Evolutionary conservation across 106 monocot species (phyloP).

Genomic region (Dendrobium catenatum): DNA sequence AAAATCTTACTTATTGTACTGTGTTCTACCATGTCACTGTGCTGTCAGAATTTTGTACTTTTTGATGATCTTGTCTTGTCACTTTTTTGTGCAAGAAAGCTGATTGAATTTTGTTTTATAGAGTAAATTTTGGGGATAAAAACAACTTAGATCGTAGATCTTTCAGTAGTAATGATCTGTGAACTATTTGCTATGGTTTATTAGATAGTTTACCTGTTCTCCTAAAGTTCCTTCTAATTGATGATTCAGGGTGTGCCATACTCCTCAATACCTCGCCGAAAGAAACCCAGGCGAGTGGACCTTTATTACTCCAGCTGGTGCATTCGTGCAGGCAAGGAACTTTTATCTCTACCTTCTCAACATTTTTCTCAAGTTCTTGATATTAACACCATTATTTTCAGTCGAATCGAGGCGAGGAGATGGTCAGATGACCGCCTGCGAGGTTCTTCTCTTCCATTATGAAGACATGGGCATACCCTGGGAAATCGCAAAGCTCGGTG

Average conservation of each 20-base stretch:
- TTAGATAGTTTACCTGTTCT: too few relatives aligned
- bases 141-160: too few relatives aligned
- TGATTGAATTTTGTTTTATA: too few relatives aligned
- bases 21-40: too few relatives aligned
- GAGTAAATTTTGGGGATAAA: too few relatives aligned
- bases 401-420: constrained; percentile 69
- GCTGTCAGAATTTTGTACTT: too few relatives aligned
- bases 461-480: constrained; percentile 98
- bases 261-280: constrained; percentile 47
- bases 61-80: too few relatives aligned
- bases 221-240: too few relatives aligned
- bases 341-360: not conserved
- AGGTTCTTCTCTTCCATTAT: constrained; percentile 86
- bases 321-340: constrained; percentile 58
- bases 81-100: too few relatives aligned
- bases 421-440: constrained; percentile 67
- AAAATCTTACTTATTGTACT: too few relatives aligned
- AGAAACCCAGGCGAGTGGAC: constrained; percentile 86
- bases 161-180: too few relatives aligned
- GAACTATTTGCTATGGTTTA: too few relatives aligned
- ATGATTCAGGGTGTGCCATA: constrained; percentile 58
- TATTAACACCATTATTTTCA: constrained; percentile 6
- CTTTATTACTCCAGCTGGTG: constrained; percentile 93
- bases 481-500: constrained; percentile 84
- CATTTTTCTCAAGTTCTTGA: not conserved